These are phyloP conservation scores for Aspergillus calidoustus DNA, from an alignment of 2,329 filamentous ascomycete species.

Conservation along the genomic window DNA sequence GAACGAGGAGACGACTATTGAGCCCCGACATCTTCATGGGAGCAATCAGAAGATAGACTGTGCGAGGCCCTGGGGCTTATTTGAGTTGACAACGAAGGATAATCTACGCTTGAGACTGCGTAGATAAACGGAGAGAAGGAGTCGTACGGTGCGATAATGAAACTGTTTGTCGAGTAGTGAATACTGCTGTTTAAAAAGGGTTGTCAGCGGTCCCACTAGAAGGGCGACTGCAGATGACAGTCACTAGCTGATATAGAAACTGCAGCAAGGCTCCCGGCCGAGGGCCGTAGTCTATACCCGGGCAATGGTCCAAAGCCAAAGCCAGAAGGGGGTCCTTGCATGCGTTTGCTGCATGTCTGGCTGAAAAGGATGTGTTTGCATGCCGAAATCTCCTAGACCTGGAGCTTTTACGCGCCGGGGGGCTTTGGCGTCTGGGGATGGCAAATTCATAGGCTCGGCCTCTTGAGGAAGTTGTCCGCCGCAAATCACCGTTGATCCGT, in stretches of 20 bases:
- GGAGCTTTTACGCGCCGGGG: background rate
- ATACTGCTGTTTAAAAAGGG: background rate
- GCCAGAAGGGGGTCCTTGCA: background rate
- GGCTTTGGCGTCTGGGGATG: background rate
- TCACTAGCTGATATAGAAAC: background rate
- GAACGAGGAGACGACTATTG: slow-evolving; percentile 21
- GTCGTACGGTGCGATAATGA: background rate
- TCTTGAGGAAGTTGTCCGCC: background rate
- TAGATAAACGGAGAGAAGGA: background rate
- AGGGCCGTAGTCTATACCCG: background rate
- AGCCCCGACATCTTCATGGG: background rate
- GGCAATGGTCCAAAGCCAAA: background rate
- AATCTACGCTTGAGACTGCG: background rate
- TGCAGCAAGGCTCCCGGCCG: background rate
- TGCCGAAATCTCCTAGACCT: too few species aligned
- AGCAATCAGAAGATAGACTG: too few species aligned
- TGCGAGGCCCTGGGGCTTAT: too few species aligned
- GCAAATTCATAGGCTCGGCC: background rate
- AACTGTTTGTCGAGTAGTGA: background rate
- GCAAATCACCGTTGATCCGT: background rate
- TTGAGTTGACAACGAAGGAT: too few species aligned
- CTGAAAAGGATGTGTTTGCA: background rate
- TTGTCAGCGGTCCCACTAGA: background rate
- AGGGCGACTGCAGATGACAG: background rate
- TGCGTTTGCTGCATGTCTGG: background rate